Conservation (phyloP, 2,329 filamentous ascomycete genomes). For the Xylariaceae sp. region DNA sequence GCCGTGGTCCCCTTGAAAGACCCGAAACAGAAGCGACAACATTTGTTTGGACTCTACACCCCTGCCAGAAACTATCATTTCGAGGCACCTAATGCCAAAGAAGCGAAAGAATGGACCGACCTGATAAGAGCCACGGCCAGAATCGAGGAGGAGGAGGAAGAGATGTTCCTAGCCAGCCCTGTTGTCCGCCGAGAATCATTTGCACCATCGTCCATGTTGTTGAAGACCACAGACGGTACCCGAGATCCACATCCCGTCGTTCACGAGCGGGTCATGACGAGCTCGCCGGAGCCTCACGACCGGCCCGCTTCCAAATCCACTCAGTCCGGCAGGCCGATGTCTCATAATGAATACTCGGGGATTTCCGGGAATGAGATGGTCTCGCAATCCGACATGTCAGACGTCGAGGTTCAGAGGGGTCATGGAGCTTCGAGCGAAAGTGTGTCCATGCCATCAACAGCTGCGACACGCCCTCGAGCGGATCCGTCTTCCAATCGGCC, state of each 20-base stretch:
- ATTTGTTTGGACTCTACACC: constrained; percentile 90
- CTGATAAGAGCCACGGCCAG: constrained; percentile 73
- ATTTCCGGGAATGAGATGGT: constrained; percentile 61
- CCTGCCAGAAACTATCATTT: constrained; percentile 89
- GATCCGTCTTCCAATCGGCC: constrained; percentile 29
- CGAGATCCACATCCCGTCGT: constrained; percentile 24
- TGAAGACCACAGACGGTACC: constrained; percentile 21
- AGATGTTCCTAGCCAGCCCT: constrained; percentile 69
- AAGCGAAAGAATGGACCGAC: constrained; percentile 82
- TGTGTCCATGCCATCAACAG: constrained; percentile 37
- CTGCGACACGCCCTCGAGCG: constrained; percentile 28
- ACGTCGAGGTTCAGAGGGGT: constrained; percentile 49
- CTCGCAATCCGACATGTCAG: constrained; percentile 84
- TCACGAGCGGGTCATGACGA: constrained; percentile 45
- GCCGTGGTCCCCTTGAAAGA: constrained; percentile 86
- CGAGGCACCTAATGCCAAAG: constrained; percentile 65
- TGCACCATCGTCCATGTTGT: constrained; percentile 24
- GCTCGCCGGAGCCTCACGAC: constrained; percentile 56
- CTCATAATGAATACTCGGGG: constrained; percentile 62
- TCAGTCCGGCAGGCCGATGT: constrained; percentile 43
- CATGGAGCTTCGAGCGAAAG: constrained; percentile 50
- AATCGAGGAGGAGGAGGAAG: constrained; percentile 83
- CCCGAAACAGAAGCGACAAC: constrained; percentile 76
- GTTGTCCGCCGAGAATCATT: constrained; percentile 45
- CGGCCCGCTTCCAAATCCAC: constrained; percentile 33